phyloP scores from a whole-genome alignment of 108 stramenopile species.

The Chaetoceros tenuissimus region DNA sequence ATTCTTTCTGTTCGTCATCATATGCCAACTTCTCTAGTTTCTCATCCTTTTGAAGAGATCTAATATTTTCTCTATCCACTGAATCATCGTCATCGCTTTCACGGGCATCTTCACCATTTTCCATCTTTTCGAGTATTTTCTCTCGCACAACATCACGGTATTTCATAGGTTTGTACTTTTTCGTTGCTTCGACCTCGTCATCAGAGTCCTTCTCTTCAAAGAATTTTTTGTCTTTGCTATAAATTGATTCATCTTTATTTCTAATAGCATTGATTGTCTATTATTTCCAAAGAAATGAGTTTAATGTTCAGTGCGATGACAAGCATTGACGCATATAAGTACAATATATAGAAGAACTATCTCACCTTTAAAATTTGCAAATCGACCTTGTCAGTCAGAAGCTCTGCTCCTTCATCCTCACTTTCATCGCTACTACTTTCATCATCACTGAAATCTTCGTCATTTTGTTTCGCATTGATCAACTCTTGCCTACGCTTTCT shows the following conservation, averaged over 20 bases:
- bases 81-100: background rate
- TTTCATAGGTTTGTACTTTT: conserved; percentile 32
- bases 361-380: conserved; percentile 47
- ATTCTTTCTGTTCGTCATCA: conserved; percentile 82
- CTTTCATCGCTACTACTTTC: conserved; percentile 35
- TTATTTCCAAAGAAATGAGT: background rate
- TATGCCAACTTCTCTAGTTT: conserved; percentile 60
- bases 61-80: background rate
- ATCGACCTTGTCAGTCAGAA: conserved; percentile 62
- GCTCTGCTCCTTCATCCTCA: conserved; percentile 70
- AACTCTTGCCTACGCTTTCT: conserved; percentile 73
- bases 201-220: conserved; percentile 32
- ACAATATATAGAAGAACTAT: background rate
- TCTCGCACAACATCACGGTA: conserved; percentile 96
- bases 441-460: conserved; percentile 26
- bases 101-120: conserved; percentile 6
- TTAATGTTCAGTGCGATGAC: background rate
- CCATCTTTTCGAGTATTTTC: conserved; percentile 88
- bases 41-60: conserved; percentile 6
- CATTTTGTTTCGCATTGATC: conserved; percentile 16
- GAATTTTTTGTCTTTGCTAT: conserved; percentile 55
- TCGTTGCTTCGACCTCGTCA: conserved; percentile 16
- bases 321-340: background rate
- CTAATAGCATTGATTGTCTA: conserved; percentile 62
- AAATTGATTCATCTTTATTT: conserved; percentile 64